Base-by-base conservation (phyloP, 257 asterid species). In the Solanum chaucha region DNA sequence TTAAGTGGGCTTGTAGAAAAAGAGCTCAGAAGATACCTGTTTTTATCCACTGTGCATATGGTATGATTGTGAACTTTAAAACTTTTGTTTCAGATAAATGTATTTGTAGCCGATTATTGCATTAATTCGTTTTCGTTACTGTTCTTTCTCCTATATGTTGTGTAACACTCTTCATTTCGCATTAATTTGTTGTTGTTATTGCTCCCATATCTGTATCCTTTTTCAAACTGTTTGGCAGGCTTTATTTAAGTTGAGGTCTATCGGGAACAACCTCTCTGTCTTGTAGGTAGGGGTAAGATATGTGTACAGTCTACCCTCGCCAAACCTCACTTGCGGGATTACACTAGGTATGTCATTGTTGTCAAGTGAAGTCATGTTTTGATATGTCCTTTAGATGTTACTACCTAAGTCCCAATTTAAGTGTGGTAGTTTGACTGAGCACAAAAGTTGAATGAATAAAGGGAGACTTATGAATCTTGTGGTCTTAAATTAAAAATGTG, bases 1-100 rank as follows among this genome's bases (percentile, higher is more conserved):
- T 97, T 70, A 97, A 94, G 71, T 97, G 99, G 99, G 99, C 97
- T 92, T 93, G 95, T 86, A 90, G 97, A 90, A 95, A 95, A 92
- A 93, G 98, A 85, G 92, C 97, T 92, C 98, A 90, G 88, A 92
- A 93, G 1, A 73, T 64, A 74, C 98, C 99, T 8, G 78, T 96
- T 13, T 95, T 96, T 68, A 87, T 97, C 85, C 99, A 97, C 40
- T 97, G 99, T 91, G 98, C 99, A 14, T 93, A 94, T 93, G 99
- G 99, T 95, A 94, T 90, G 55, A 41, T 78, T 78, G 36, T 78
- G 38, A 78, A 78, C 2, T 78, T 77, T 3, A 40, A 12, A 75
- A 75, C 22, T 38, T 70, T 38, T 75, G 22, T 74, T 22, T 20
- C 19, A 36, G 80, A 35, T 72, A 5, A 35, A 73, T 72, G 28